phyloP scores from a whole-genome alignment of 306 rosid species.

The Hippophae tibetana region DNA sequence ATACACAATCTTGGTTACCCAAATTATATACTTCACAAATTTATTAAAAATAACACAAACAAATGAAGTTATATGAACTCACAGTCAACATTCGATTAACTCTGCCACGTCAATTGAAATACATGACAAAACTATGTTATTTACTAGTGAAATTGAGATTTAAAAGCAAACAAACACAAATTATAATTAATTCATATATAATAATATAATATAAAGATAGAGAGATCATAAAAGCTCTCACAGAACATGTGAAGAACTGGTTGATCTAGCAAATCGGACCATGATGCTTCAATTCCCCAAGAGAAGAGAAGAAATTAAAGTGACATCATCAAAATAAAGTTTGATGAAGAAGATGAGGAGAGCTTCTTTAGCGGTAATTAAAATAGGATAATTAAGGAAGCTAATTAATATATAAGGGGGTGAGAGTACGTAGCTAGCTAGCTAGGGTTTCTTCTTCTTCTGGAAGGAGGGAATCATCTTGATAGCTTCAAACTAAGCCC shows the following conservation, averaged over 20 bases:
- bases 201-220: neutral
- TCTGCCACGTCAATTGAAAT: too few relatives aligned
- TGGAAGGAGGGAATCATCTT: constrained; percentile 26
- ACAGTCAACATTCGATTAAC: too few relatives aligned
- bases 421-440: too few relatives aligned
- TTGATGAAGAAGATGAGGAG: constrained; percentile 21
- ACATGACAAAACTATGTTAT: too few relatives aligned
- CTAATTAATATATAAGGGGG: too few relatives aligned
- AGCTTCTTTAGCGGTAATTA: neutral
- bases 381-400: too few relatives aligned
- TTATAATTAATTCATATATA: neutral
- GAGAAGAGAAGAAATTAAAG: constrained; percentile 41
- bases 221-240: constrained; percentile 1
- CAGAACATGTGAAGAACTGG: constrained; percentile 12
- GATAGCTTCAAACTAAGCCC: constrained; percentile 28
- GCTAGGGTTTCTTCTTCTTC: constrained; percentile 77
- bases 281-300: constrained; percentile 73
- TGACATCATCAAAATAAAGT: neutral
- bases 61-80: too few relatives aligned
- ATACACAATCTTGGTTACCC: too few relatives aligned
- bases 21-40: too few relatives aligned
- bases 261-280: constrained; percentile 70
- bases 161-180: neutral
- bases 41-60: too few relatives aligned
- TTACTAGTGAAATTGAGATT: too few relatives aligned